Evolutionary conservation across 2,329 filamentous ascomycete genomes (phyloP).

Genomic region (Penicillium digitatum): DNA sequence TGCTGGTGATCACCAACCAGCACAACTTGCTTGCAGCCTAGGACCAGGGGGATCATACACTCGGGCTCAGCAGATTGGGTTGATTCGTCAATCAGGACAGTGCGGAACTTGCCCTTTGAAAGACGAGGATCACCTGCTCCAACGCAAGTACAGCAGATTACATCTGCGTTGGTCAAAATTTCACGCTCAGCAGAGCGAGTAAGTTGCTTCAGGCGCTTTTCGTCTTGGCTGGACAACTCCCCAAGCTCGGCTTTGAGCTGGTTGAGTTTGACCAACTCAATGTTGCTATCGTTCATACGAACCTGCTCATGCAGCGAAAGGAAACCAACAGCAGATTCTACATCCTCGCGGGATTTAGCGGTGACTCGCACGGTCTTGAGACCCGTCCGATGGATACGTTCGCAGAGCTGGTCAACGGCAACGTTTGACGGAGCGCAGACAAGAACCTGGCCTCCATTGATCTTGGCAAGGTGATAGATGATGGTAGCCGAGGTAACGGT

Average conservation of each 20-base stretch:
- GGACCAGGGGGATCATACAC: conserved; percentile 95
- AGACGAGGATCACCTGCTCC: conserved; percentile 93
- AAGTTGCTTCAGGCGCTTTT: conserved; percentile 97
- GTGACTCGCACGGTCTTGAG: conserved; percentile 96
- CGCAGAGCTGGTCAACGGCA: conserved; percentile 94
- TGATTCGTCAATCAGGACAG: conserved; percentile 95
- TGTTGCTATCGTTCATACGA: conserved; percentile 93
- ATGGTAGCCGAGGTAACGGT: conserved; percentile 98
- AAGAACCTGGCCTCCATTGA: conserved; percentile 88
- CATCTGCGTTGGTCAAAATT: conserved; percentile 90
- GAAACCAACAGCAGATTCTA: conserved; percentile 96
- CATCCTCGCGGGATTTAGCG: conserved; percentile 97
- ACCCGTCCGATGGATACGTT: conserved; percentile 90
- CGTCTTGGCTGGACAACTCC: conserved; percentile 89
- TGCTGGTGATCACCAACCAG: conserved; percentile 98
- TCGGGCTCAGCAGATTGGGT: conserved; percentile 97
- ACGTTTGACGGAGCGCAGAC: conserved; percentile 98
- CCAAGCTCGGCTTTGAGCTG: conserved; percentile 89
- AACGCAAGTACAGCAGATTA: conserved; percentile 98
- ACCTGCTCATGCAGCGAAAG: conserved; percentile 95
- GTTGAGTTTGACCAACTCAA: conserved; percentile 85
- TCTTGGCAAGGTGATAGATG: conserved; percentile 94
- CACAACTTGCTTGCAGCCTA: conserved; percentile 99
- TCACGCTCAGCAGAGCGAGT: conserved; percentile 92
- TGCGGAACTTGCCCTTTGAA: conserved; percentile 96